These are phyloP conservation scores for Podospora pseudopauciseta DNA, from an alignment of 495 filamentous ascomycete genomes.

Conservation along the genomic window DNA sequence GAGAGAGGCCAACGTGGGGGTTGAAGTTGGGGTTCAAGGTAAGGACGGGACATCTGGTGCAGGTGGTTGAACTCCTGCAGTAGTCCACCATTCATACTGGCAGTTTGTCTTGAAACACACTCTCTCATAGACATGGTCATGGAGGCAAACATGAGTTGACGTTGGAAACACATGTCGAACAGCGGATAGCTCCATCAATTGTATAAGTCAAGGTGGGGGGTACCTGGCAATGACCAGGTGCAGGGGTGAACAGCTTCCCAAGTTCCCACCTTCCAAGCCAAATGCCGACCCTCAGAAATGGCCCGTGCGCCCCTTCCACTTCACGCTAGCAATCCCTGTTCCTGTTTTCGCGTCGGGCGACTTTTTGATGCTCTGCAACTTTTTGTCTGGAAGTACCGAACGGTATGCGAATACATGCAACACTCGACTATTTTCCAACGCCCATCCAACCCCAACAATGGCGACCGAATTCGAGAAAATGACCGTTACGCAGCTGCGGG, in stretches of 20 bases:
- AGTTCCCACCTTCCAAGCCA: background rate
- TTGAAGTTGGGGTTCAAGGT: background rate
- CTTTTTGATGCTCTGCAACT: conserved; percentile 7
- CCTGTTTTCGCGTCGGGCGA: background rate
- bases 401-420: background rate
- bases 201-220: background rate
- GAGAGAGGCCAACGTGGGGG: background rate
- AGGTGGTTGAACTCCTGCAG: background rate
- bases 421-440: background rate
- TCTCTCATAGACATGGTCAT: background rate
- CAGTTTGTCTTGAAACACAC: background rate
- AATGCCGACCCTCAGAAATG: background rate
- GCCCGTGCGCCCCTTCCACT: background rate
- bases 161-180: background rate
- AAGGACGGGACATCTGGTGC: background rate
- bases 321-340: conserved; percentile 2
- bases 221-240: background rate
- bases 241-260: background rate
- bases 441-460: conserved; percentile 29
- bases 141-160: background rate
- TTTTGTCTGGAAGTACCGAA: background rate
- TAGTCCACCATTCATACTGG: background rate
- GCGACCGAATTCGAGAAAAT: conserved; percentile 56
- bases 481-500: conserved; percentile 58
- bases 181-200: background rate